Evolutionary conservation across 2,329 filamentous ascomycete species (phyloP).

Genomic region (Aspergillus sp.): DNA sequence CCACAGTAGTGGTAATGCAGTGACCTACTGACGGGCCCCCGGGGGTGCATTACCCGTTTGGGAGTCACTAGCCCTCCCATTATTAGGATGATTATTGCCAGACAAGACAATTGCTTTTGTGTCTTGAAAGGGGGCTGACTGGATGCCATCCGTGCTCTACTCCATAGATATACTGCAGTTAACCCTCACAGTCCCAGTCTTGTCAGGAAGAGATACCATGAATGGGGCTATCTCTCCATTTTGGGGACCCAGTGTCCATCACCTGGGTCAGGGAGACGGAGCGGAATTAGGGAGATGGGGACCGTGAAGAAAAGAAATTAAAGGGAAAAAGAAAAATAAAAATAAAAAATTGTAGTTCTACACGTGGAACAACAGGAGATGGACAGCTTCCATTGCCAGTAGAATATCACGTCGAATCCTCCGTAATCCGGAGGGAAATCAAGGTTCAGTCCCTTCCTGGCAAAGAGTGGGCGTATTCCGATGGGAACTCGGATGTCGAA

Average conservation of each 20-base stretch:
- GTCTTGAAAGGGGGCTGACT: too few species aligned
- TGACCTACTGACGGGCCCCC: not conserved
- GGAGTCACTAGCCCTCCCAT: too few species aligned
- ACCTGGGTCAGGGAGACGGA: not conserved
- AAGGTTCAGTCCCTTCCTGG: not conserved
- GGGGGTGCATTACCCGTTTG: too few species aligned
- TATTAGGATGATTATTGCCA: too few species aligned
- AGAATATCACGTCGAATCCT: not conserved
- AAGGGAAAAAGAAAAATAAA: not conserved
- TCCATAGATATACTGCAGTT: too few species aligned
- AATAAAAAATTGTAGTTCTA: not conserved
- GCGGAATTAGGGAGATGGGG: not conserved
- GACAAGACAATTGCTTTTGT: too few species aligned
- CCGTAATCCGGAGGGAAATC: constrained; percentile 13
- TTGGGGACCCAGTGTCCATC: not conserved
- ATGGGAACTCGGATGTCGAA: not conserved
- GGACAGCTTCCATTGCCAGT: not conserved
- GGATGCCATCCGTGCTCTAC: too few species aligned
- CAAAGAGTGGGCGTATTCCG: not conserved
- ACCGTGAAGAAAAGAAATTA: not conserved
- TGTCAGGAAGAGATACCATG: too few species aligned
- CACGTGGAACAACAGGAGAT: not conserved
- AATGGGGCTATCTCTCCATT: too few species aligned
- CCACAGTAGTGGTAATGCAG: not conserved
- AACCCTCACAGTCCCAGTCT: too few species aligned